Percentiles rank a stretch among this genome's conserved stretches.
Evolutionary conservation across 2,329 filamentous ascomycete genomes (phyloP).

Genomic region (Leptographium flavum): DNA sequence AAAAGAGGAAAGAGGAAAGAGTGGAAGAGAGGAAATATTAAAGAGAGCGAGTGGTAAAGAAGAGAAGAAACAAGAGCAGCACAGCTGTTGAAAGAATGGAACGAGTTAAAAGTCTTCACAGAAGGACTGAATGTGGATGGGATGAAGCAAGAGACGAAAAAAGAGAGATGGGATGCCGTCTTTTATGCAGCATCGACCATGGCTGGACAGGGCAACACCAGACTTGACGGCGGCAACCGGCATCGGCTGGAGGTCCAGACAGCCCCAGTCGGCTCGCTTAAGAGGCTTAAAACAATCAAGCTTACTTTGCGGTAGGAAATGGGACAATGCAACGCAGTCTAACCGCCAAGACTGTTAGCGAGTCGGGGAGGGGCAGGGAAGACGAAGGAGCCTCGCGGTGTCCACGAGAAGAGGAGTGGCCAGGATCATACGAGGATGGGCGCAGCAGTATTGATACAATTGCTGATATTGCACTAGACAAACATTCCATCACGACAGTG

Average conservation of each 20-base stretch:
- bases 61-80: conserved; percentile 8
- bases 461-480: too few species aligned
- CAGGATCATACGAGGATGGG: too few species aligned
- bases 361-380: not conserved
- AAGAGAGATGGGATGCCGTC: not conserved
- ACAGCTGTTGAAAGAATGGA: conserved; percentile 9
- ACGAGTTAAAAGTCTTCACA: conserved; percentile 8
- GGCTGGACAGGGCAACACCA: not conserved
- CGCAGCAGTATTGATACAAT: too few species aligned
- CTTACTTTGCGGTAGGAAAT: not conserved
- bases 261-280: too few species aligned
- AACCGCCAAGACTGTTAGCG: conserved; percentile 8
- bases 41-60: not conserved
- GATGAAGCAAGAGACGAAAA: conserved; percentile 3
- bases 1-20: not conserved
- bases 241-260: too few species aligned
- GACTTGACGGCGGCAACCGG: not conserved
- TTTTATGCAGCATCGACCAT: not conserved
- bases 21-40: not conserved
- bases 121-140: conserved; percentile 5
- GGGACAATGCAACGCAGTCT: conserved; percentile 3
- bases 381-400: not conserved
- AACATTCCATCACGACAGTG: too few species aligned
- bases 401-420: too few species aligned
- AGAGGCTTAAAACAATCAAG: conserved; percentile 1